Base-by-base conservation (phyloP, 805 yeast species). In the Pichia californica region DNA sequence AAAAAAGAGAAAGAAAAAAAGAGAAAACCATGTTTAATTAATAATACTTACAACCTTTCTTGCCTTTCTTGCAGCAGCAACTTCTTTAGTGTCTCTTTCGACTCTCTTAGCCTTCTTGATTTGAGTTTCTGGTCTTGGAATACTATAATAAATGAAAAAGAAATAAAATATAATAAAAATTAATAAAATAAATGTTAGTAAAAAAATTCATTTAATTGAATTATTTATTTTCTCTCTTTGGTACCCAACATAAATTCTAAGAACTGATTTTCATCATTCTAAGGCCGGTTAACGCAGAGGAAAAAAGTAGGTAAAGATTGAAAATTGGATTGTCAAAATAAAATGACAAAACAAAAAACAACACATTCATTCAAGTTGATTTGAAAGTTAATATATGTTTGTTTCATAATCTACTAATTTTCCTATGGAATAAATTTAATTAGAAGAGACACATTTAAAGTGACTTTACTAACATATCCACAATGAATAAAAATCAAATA, bases 61-160 rank as follows among this genome's bases (percentile, higher is more conserved):
- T 56, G 81, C 83, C 66, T 71, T 75, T 74, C 79, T 82, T 66
- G 79, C 89, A 64, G 87, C 88, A 67, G 86, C 81, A 63, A 83
- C 77, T 70, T 80, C 77, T 66, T 80, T 85, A 58, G 81, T 76
- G 62, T 79, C 71, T 79, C 83, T 83, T 65, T 81, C 80, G 68
- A 79, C 76, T 70, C 83, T 79, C 77, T 83, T 78, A 62, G 82
- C 69, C 77, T 83, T 81, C 81, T 85, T 85, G 71, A 81, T 72
- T 69, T 81, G 83, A 67, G 93, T 72, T 80, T 85, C 95, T 79
- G 95, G 95, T 70, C 56, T 52, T 51, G 74, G 69, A 59, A 76
- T 68, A 63, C 65, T 77, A 65, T 19, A 46, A 59, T 54, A 47
- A 35, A 19, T 2, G 15, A 31, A 38, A 45, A 27, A 6, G 30